Evolutionary conservation across 768 basidiomycete species (phyloP), one percentile per base, ranked within the genome.

Genomic region (Phanerodontia chrysosporium): DNA sequence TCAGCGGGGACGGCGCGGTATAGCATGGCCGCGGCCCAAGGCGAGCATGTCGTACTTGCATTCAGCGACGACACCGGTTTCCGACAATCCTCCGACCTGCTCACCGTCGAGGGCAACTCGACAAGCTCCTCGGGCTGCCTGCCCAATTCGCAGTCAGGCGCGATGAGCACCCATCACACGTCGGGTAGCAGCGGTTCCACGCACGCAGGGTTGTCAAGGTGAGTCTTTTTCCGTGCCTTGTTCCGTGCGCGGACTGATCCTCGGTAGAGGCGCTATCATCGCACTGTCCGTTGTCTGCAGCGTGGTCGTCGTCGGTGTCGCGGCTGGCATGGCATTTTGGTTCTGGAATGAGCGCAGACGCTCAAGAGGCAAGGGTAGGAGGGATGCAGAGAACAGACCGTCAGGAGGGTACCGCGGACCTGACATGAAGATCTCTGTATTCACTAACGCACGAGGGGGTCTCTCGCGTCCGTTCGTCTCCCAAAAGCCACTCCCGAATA

Each of bases 191-290:
- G 51, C 46, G 61, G 35, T 46, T 58, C 55, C 21, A 30, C 62
- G 8, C 21, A 46, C 27, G 32, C 36, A 30, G 53, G 56, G 16
- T 49, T 59, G 28, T 58, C 57, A 13, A 58, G 64, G 52, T 55
- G 25, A 45, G 69, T 63, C 55, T 66, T 55, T 28, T 27, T 3
- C 21, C 51, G 36, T 8, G 36, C 25, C 2, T 25, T 6, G 16
- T 12, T 60, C 6, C n/a, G 18, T 29, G 8, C 30, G 28, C 2
- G 8, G 24, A n/a, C 30, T 2, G 30, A 36, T 35, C 13, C 45
- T n/a, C n/a, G n/a, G n/a, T n/a, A 85, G 80, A 60, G 69, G 69
- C 24, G 72, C 78, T 10, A 72, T 82, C 53, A 79, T 84, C 51
- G 80, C 80, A 6, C 69, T 78, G 35, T 72, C 76, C 36, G 68